Percentiles rank a stretch among this genome's conserved stretches.
These are phyloP conservation scores for Wickerhamiella azyma DNA, from an alignment of 805 yeast genomes.

Conservation along the genomic window DNA sequence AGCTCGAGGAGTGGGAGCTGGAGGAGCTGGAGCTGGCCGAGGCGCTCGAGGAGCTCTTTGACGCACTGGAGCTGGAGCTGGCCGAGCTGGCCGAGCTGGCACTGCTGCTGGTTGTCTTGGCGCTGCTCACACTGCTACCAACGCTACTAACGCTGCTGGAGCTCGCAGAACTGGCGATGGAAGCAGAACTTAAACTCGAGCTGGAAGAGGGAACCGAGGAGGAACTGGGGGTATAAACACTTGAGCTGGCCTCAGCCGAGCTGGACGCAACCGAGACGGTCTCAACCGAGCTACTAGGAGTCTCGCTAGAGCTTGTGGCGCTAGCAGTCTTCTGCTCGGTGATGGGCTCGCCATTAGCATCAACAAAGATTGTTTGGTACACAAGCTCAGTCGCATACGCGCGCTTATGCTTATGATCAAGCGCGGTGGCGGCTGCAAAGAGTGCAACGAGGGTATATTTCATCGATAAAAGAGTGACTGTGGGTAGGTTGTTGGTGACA, in stretches of 20 bases:
- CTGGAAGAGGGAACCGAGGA: too few relatives aligned
- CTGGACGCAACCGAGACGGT: slow-evolving; percentile 17
- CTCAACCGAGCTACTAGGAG: slow-evolving; percentile 18
- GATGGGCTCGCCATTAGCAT: slow-evolving; percentile 27
- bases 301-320: slow-evolving; percentile 17
- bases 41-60: slow-evolving; percentile 21
- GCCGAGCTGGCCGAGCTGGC: not conserved
- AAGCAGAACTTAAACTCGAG: too few relatives aligned
- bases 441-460: slow-evolving; percentile 11
- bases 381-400: slow-evolving; percentile 33
- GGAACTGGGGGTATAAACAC: too few relatives aligned
- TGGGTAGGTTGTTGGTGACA: not conserved
- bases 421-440: slow-evolving; percentile 27
- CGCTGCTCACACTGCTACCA: too few relatives aligned
- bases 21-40: slow-evolving; percentile 20
- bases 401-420: slow-evolving; percentile 42
- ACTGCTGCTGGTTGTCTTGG: too few relatives aligned
- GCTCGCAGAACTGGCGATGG: too few relatives aligned
- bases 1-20: slow-evolving; percentile 17
- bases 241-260: slow-evolving; percentile 11
- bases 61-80: slow-evolving; percentile 16
- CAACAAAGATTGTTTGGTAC: slow-evolving; percentile 34
- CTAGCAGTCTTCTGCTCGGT: slow-evolving; percentile 27
- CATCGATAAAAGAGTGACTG: slow-evolving; percentile 3
- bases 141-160: too few relatives aligned